These are phyloP conservation scores for Colletotrichum paranaense DNA, from an alignment of 2,329 filamentous ascomycete genomes.

Conservation along the genomic window DNA sequence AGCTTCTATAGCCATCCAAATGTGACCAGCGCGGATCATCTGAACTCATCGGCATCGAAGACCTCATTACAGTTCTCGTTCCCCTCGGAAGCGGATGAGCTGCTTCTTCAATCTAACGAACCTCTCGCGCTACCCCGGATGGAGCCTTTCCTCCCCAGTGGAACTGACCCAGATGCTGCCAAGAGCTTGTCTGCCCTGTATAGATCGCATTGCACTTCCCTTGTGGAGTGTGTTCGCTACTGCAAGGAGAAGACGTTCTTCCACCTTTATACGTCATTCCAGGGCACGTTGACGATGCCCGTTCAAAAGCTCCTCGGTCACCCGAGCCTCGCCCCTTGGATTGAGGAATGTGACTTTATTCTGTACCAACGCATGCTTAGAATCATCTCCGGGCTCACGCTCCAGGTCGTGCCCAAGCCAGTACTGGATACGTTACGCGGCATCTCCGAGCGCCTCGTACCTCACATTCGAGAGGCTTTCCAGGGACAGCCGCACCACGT, in stretches of 20 bases:
- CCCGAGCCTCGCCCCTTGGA: constrained; percentile 87
- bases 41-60: constrained; percentile 68
- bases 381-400: constrained; percentile 86
- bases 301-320: constrained; percentile 93
- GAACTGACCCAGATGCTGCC: constrained; percentile 88
- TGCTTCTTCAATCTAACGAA: constrained; percentile 70
- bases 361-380: constrained; percentile 98
- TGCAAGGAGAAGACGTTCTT: constrained; percentile 98
- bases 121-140: constrained; percentile 87
- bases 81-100: constrained; percentile 65
- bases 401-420: constrained; percentile 89
- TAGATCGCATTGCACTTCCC: constrained; percentile 91
- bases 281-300: constrained; percentile 95
- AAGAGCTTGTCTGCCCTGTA: constrained; percentile 89
- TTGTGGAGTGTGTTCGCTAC: constrained; percentile 94
- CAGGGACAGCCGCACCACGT: constrained; percentile 88
- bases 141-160: constrained; percentile 79
- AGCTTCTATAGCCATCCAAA: constrained; percentile 72
- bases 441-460: constrained; percentile 84
- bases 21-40: constrained; percentile 65
- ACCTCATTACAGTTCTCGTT: constrained; percentile 71
- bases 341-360: constrained; percentile 93
- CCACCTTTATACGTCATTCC: constrained; percentile 92
- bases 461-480: constrained; percentile 87
- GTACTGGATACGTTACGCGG: constrained; percentile 89